Evolutionary conservation across 805 yeast genomes (phyloP).

Genomic region (Candida anglica): DNA sequence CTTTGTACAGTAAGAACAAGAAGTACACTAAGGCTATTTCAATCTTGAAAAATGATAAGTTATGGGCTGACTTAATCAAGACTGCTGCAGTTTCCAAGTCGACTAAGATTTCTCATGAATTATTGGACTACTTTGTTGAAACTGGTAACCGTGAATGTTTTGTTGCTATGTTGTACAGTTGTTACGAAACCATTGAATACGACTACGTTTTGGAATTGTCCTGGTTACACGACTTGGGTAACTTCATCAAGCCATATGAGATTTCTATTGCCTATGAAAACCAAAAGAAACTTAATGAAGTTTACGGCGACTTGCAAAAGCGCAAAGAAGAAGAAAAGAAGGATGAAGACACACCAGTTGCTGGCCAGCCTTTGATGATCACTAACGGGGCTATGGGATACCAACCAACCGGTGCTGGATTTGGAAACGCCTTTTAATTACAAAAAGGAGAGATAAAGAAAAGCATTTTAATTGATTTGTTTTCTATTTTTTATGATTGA

Average conservation of each 20-base stretch:
- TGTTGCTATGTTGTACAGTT: slow-evolving; percentile 81
- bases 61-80: slow-evolving; percentile 92
- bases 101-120: slow-evolving; percentile 80
- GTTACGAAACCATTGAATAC: slow-evolving; percentile 73
- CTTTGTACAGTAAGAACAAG: slow-evolving; percentile 89
- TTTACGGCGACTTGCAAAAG: slow-evolving; percentile 66
- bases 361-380: slow-evolving; percentile 71
- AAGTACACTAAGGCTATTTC: slow-evolving; percentile 88
- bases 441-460: background rate
- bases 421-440: slow-evolving; percentile 48
- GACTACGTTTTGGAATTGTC: slow-evolving; percentile 86
- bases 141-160: slow-evolving; percentile 95
- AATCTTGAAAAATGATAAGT: slow-evolving; percentile 83
- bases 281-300: slow-evolving; percentile 57
- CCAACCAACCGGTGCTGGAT: slow-evolving; percentile 71
- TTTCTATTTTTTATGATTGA: background rate
- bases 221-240: slow-evolving; percentile 83
- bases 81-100: slow-evolving; percentile 84
- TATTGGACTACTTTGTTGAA: slow-evolving; percentile 88
- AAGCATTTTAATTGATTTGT: background rate
- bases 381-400: slow-evolving; percentile 73
- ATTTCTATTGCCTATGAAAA: slow-evolving; percentile 83
- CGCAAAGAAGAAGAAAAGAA: slow-evolving; percentile 57
- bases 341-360: slow-evolving; percentile 42
- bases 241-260: slow-evolving; percentile 88